A percentile compares a stretch with the other conserved stretches of the same genome.
Evolutionary conservation across 2,329 filamentous ascomycete species (phyloP).

Genomic region (Aureobasidium sp.): DNA sequence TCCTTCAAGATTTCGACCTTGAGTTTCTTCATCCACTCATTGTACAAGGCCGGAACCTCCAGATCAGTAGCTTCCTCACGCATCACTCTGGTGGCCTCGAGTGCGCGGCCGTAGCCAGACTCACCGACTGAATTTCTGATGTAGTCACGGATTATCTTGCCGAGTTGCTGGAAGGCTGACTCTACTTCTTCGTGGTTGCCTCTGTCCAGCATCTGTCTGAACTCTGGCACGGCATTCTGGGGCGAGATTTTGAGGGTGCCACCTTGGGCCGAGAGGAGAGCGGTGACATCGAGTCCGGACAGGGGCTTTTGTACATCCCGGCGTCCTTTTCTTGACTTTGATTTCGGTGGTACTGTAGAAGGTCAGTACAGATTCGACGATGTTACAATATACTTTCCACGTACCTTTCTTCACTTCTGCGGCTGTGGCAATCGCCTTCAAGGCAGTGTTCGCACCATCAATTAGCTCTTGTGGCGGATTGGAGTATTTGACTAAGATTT

Average conservation of each 20-base stretch:
- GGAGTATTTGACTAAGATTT: conserved; percentile 65
- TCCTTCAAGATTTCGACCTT: conserved; percentile 66
- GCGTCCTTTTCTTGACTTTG: conserved; percentile 57
- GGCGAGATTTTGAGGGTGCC: conserved; percentile 48
- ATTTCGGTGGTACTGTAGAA: conserved; percentile 64
- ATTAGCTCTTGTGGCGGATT: conserved; percentile 63
- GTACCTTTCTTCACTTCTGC: conserved; percentile 64
- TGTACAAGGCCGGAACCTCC: conserved; percentile 71
- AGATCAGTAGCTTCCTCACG: conserved; percentile 67
- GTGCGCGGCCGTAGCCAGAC: conserved; percentile 62
- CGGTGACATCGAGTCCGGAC: conserved; percentile 81
- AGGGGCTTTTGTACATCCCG: conserved; percentile 68
- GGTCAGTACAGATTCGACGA: not conserved
- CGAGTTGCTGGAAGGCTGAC: conserved; percentile 65
- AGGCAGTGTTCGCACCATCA: conserved; percentile 46
- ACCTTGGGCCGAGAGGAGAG: conserved; percentile 54
- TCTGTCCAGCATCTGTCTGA: conserved; percentile 65
- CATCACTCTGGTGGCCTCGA: conserved; percentile 72
- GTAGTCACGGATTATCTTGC: conserved; percentile 58
- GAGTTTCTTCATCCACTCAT: conserved; percentile 61
- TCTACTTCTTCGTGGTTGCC: conserved; percentile 9
- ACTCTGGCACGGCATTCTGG: conserved; percentile 80
- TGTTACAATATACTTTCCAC: not conserved
- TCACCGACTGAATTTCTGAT: conserved; percentile 70
- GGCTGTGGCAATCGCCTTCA: conserved; percentile 59